Conservation (phyloP, 2,329 filamentous ascomycete genomes). For the Colletotrichum tanaceti region DNA sequence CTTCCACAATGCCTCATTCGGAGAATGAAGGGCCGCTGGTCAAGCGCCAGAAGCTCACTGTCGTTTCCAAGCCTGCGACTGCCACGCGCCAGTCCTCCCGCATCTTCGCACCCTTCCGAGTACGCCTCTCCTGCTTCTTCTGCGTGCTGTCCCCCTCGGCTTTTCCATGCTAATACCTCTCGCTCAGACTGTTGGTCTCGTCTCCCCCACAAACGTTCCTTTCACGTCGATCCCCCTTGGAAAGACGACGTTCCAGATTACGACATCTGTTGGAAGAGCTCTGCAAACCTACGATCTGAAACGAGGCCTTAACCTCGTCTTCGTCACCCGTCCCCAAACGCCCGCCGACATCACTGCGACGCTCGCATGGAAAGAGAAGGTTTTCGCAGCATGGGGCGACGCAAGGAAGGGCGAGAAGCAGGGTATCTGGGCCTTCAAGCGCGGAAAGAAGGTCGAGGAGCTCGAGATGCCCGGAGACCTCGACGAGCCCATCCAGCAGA, state of each 20-base stretch:
- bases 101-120: conserved; percentile 94
- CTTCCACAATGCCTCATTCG: conserved; percentile 65
- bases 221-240: conserved; percentile 91
- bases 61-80: conserved; percentile 53
- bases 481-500: conserved; percentile 77
- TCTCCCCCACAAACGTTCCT: conserved; percentile 89
- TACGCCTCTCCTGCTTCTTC: conserved; percentile 58
- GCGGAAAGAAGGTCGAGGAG: conserved; percentile 85
- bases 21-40: conserved; percentile 70
- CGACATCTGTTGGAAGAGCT: conserved; percentile 89
- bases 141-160: conserved; percentile 13
- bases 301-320: conserved; percentile 89
- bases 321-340: conserved; percentile 91
- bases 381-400: conserved; percentile 91
- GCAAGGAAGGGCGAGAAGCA: conserved; percentile 61
- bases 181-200: conserved; percentile 84
- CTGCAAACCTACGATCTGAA: conserved; percentile 97
- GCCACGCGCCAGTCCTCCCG: conserved; percentile 68
- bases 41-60: conserved; percentile 80
- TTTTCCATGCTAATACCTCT: not conserved
- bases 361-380: conserved; percentile 84
- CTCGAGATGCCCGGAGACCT: conserved; percentile 75
- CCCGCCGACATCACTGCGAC: conserved; percentile 88
- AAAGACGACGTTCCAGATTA: conserved; percentile 96
- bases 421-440: conserved; percentile 91